These are phyloP conservation scores for Omphalotus olearius DNA, from an alignment of 1,284 basidiomycete genomes.

Conservation along the genomic window DNA sequence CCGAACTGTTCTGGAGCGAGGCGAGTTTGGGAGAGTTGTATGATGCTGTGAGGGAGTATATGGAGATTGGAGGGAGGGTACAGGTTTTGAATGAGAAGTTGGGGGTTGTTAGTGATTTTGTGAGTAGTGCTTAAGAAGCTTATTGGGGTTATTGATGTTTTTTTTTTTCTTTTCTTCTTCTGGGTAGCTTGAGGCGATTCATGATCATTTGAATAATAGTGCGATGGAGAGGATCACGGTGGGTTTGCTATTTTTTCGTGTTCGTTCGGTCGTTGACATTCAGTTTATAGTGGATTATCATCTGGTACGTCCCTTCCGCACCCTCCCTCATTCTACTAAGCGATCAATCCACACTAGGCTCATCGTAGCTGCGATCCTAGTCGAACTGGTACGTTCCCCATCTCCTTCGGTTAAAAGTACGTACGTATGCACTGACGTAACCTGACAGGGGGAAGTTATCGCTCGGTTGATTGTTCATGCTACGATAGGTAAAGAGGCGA, in stretches of 20 bases:
- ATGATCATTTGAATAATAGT: slow-evolving; percentile 88
- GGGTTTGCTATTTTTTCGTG: neutral
- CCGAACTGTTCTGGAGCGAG: slow-evolving; percentile 94
- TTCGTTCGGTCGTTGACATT: no score
- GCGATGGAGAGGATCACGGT: slow-evolving; percentile 88
- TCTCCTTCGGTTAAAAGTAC: no score
- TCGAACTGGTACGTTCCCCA: slow-evolving; percentile 56
- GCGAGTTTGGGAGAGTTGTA: slow-evolving; percentile 87
- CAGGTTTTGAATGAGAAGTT: slow-evolving; percentile 88
- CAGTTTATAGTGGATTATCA: slow-evolving; percentile 80
- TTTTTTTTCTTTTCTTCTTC: neutral
- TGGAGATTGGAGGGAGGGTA: slow-evolving; percentile 87
- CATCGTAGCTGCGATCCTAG: slow-evolving; percentile 84
- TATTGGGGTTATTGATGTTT: slow-evolving; percentile 10
- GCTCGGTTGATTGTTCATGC: slow-evolving; percentile 76
- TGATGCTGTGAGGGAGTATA: slow-evolving; percentile 91
- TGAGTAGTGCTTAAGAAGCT: slow-evolving; percentile 34
- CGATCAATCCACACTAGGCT: slow-evolving; percentile 43
- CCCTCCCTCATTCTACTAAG: neutral
- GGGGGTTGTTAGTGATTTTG: slow-evolving; percentile 84
- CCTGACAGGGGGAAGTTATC: slow-evolving; percentile 74
- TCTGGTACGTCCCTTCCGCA: slow-evolving; percentile 55
- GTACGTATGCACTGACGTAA: neutral
- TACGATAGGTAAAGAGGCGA: slow-evolving; percentile 20
- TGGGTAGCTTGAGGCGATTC: slow-evolving; percentile 83